Evolutionary conservation across 2,329 filamentous ascomycete species (phyloP), one percentile per base, ranked within the genome.

Genomic region (Colletotrichum liaoningense): DNA sequence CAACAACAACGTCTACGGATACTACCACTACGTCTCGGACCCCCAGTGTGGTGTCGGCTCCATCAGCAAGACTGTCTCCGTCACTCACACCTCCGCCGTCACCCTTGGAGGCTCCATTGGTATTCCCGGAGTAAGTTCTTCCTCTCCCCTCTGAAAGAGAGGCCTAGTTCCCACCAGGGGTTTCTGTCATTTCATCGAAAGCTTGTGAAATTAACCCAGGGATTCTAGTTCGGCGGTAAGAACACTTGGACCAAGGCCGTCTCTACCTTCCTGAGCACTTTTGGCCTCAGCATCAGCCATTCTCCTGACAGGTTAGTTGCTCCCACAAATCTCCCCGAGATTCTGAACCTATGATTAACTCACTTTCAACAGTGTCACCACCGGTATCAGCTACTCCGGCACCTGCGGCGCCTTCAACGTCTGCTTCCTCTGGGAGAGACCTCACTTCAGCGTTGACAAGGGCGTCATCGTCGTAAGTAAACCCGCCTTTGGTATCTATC

Each of bases 381-480:
- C 63, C 22, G 63, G 28, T 56, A 56, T 65, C 11, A 30, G 33
- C 52, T 65, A 65, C 22, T 16, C 63, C 16, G 63, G 63, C 12
- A 65, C 28, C 22, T 65, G 63, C 16, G 49, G 49, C 24, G 19
- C 63, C 30, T 57, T 65, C 63, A 56, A 55, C 30, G 63, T 65
- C 52, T 65, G 63, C 49, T 65, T 65, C 49, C 52, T 65, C 12
- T 65, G 63, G 63, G 49, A 65, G 30, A 65, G 63, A 56, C 63
- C 63, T 9, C 63, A 65, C 38, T 65, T 65, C 49, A 24, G 28
- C 19, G 63, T 65, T 4, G 49, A 65, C 16, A 65, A 65, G 49
- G 63, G 63, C n/a, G 63, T 65, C 30, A 35, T 65, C 26, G 63
- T 65, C 16, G 63, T 65, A 55, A 19, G 49, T n/a, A 4, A 26